Conservation (phyloP, 2,329 filamentous ascomycete species). For the Alternaria hordeiaustralica region DNA sequence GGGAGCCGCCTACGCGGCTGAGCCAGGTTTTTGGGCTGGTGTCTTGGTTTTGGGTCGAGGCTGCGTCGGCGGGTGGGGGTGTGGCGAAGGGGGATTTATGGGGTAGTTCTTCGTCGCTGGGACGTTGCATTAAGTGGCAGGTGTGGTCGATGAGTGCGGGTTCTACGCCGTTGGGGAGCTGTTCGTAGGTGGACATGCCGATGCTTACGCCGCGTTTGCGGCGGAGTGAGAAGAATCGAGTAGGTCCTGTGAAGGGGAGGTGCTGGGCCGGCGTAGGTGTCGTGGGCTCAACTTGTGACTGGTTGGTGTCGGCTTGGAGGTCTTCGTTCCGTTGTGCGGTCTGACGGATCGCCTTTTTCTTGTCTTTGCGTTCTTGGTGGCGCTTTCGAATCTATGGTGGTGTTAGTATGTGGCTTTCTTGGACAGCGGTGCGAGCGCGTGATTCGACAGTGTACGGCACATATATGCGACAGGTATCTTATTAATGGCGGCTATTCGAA, state of each 20-base stretch:
- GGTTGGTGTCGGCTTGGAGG: neutral
- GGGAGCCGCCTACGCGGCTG: neutral
- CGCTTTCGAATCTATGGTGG: neutral
- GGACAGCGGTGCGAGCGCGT: neutral
- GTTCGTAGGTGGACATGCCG: neutral
- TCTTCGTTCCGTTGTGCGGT: neutral
- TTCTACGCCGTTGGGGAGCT: neutral
- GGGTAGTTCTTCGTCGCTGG: neutral
- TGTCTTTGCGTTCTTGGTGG: neutral
- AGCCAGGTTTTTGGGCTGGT: neutral
- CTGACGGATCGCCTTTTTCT: neutral
- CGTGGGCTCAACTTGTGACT: neutral
- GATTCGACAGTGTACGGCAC: no score
- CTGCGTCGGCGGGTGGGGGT: neutral
- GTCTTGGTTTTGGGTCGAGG: neutral
- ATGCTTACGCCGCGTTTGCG: neutral
- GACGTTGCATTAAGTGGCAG: neutral
- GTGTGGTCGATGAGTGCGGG: neutral
- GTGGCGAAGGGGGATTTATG: neutral
- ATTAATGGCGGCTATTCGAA: no score
- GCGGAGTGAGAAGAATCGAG: neutral
- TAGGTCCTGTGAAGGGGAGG: neutral
- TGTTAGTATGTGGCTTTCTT: neutral
- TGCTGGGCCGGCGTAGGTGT: neutral
- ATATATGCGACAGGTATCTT: no score